phyloP scores from a whole-genome alignment of 345 rosid species.

The Brassica juncea region DNA sequence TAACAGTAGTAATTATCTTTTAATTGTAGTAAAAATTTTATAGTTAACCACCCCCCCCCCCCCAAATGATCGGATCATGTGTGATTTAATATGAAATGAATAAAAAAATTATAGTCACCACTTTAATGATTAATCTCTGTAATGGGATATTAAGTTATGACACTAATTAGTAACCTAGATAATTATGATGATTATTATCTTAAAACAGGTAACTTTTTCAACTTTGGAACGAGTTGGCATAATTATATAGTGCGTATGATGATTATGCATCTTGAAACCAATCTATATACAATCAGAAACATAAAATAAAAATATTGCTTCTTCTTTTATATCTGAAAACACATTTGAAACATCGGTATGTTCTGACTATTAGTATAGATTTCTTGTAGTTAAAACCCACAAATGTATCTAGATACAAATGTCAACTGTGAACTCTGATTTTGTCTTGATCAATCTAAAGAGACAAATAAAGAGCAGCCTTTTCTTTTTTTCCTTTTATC shows the following conservation, averaged over 20 bases:
- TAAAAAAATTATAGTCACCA: slow-evolving; percentile 3
- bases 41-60: slow-evolving; percentile 10
- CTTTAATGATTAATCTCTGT: slow-evolving; percentile 27
- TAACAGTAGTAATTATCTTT: too few species aligned
- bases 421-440: not conserved
- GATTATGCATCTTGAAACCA: not conserved
- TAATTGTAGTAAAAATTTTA: not conserved
- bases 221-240: not conserved
- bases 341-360: not conserved
- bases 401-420: not conserved
- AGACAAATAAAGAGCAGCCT: not conserved
- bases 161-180: not conserved
- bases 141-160: not conserved
- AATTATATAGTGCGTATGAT: not conserved
- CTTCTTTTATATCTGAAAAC: not conserved
- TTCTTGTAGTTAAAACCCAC: not conserved
- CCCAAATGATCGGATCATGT: slow-evolving; percentile 34
- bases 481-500: too few species aligned
- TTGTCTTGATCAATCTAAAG: not conserved
- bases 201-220: not conserved
- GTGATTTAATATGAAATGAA: not conserved
- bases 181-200: slow-evolving; percentile 2
- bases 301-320: not conserved
- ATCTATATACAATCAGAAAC: not conserved
- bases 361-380: not conserved